These are phyloP conservation scores for Alternaria arbusti DNA, from an alignment of 2,329 filamentous ascomycete species.

Conservation along the genomic window DNA sequence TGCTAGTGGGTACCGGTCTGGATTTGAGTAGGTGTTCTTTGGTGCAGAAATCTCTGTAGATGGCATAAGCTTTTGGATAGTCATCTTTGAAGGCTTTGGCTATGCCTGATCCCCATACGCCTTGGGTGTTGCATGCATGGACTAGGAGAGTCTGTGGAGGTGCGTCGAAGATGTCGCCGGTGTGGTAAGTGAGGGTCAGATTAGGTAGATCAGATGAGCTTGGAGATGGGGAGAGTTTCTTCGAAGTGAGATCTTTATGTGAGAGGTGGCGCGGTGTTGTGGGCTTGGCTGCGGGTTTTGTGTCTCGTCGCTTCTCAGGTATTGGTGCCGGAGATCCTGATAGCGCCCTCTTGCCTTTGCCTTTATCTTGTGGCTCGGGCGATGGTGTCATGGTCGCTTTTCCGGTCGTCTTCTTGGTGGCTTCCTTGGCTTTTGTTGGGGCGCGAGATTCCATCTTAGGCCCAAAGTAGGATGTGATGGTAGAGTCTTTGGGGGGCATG, in stretches of 20 bases:
- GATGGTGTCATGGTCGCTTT: neutral
- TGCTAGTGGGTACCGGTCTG: conserved; percentile 50
- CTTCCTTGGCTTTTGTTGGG: neutral
- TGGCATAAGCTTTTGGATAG: conserved; percentile 59
- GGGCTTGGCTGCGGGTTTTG: neutral
- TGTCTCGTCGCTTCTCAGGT: conserved; percentile 4
- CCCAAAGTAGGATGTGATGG: conserved; percentile 6
- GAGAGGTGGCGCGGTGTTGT: conserved; percentile 8
- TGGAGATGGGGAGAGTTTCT: neutral
- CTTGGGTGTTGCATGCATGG: conserved; percentile 66
- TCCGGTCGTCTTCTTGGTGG: neutral
- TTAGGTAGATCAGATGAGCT: neutral
- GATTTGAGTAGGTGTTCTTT: conserved; percentile 25
- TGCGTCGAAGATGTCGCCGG: conserved; percentile 61
- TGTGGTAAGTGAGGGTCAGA: conserved; percentile 28
- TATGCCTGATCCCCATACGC: conserved; percentile 66
- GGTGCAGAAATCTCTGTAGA: conserved; percentile 58
- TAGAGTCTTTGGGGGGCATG: neutral
- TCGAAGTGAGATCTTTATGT: conserved; percentile 11
- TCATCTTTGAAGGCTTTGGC: conserved; percentile 57
- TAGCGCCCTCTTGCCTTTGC: neutral
- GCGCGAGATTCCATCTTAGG: neutral
- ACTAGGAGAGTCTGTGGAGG: conserved; percentile 59
- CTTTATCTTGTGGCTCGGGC: neutral
- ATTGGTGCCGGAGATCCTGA: neutral